A percentile compares a stretch with the other conserved stretches of the same genome.
These are phyloP conservation scores for Apiospora hydei DNA, from an alignment of 2,329 filamentous ascomycete species.

Conservation along the genomic window DNA sequence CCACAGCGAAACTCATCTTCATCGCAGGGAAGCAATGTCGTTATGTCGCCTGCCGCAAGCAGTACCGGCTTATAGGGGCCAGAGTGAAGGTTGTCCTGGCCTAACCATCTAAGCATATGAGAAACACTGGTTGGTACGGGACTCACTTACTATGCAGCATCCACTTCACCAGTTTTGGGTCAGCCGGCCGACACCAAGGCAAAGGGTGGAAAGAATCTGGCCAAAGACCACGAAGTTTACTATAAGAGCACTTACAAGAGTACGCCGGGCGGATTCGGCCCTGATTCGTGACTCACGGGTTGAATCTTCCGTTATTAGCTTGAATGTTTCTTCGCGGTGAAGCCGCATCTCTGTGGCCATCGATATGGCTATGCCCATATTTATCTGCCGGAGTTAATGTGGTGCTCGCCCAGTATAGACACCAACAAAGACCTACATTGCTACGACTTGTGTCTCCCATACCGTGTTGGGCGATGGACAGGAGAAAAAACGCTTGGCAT, in stretches of 20 bases:
- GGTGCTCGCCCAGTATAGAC: neutral
- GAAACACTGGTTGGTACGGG: neutral
- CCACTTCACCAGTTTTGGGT: conserved; percentile 49
- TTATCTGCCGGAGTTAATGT: conserved; percentile 51
- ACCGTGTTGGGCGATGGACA: conserved; percentile 66
- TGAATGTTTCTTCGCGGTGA: conserved; percentile 63
- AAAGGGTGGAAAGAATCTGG: neutral
- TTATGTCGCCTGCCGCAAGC: conserved; percentile 60
- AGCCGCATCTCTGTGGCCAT: conserved; percentile 63
- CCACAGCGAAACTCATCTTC: conserved; percentile 54
- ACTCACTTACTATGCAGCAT: conserved; percentile 58
- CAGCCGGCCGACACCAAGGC: neutral
- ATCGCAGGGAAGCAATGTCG: conserved; percentile 59
- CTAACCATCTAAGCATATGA: conserved; percentile 31
- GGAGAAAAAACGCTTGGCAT: conserved; percentile 65
- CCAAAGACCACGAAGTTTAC: conserved; percentile 38
- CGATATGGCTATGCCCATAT: conserved; percentile 62
- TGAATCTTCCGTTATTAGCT: conserved; percentile 47
- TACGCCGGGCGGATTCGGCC: conserved; percentile 64
- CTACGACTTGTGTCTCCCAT: conserved; percentile 61
- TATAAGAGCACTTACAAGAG: conserved; percentile 41
- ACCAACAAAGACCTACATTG: conserved; percentile 51
- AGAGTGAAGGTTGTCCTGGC: conserved; percentile 64
- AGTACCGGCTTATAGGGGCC: conserved; percentile 59
- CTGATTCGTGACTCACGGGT: conserved; percentile 54